These are phyloP conservation scores for Plantago ovata DNA, from an alignment of 257 asterid species.

Conservation along the genomic window DNA sequence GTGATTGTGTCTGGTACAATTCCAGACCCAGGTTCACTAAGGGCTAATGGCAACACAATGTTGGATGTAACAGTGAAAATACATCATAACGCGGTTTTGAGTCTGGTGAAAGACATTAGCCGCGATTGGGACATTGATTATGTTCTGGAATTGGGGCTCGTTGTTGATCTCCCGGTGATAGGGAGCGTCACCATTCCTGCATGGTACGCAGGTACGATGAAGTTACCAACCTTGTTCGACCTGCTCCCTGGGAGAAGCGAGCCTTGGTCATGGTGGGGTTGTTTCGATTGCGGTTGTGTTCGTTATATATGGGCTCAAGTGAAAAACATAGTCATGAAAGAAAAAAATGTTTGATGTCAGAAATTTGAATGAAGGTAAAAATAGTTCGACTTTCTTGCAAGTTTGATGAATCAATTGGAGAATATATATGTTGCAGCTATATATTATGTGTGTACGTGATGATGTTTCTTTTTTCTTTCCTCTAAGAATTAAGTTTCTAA, in stretches of 20 bases:
- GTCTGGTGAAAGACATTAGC: background rate
- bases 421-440: too few relatives aligned
- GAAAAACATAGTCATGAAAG: too few relatives aligned
- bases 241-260: background rate
- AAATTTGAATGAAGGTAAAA: too few relatives aligned
- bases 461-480: too few relatives aligned
- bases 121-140: slow-evolving; percentile 8
- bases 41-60: slow-evolving; percentile 44
- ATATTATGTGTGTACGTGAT: too few relatives aligned
- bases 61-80: slow-evolving; percentile 37
- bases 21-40: slow-evolving; percentile 81
- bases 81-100: background rate
- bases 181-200: slow-evolving; percentile 1
- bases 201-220: background rate
- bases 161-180: slow-evolving; percentile 1
- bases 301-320: too few relatives aligned
- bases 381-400: too few relatives aligned
- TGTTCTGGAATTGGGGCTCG: background rate
- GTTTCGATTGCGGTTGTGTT: too few relatives aligned
- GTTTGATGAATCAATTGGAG: too few relatives aligned
- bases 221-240: too few relatives aligned
- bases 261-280: background rate
- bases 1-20: slow-evolving; percentile 50
- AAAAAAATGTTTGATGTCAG: too few relatives aligned
- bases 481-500: too few relatives aligned